These are phyloP conservation scores for Melaleuca alternifolia DNA, from an alignment of 345 rosid species.

Conservation along the genomic window DNA sequence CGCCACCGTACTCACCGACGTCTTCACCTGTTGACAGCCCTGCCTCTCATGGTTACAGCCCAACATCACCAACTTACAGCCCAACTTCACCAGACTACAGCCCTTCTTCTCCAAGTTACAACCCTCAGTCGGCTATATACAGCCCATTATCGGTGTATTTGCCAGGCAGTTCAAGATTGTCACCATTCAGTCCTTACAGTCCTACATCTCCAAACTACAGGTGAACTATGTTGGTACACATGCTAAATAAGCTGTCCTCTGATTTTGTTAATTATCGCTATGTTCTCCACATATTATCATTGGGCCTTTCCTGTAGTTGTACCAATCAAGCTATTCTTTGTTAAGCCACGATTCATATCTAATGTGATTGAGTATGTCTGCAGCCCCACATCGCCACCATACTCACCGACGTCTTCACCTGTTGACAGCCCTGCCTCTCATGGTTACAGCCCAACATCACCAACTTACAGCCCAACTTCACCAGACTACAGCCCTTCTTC, in stretches of 20 bases:
- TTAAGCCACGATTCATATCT: slow-evolving; percentile 60
- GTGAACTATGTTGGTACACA: too few species aligned
- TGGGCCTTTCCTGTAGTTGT: slow-evolving; percentile 51
- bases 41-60: slow-evolving; percentile 73
- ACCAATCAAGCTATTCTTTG: slow-evolving; percentile 72
- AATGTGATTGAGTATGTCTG: slow-evolving; percentile 12
- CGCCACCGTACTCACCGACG: too few species aligned
- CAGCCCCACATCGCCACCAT: too few species aligned
- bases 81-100: slow-evolving; percentile 84
- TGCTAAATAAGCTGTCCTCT: slow-evolving; percentile 54
- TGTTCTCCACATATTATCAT: slow-evolving; percentile 56
- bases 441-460: slow-evolving; percentile 75
- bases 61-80: slow-evolving; percentile 70
- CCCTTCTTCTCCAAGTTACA: slow-evolving; percentile 75
- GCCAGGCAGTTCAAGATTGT: slow-evolving; percentile 42
- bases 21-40: slow-evolving; percentile 76
- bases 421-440: slow-evolving; percentile 80
- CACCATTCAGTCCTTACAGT: slow-evolving; percentile 21
- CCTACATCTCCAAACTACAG: slow-evolving; percentile 77
- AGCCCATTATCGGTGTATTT: slow-evolving; percentile 38
- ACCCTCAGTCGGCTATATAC: slow-evolving; percentile 73
- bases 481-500: slow-evolving; percentile 83
- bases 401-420: slow-evolving; percentile 59
- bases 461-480: slow-evolving; percentile 75
- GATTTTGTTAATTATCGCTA: slow-evolving; percentile 47